Percentiles rank a stretch among this genome's conserved stretches.
These are phyloP conservation scores for Cyclospora cayetanensis DNA, from an alignment of 169 alveolate species.

Conservation along the genomic window DNA sequence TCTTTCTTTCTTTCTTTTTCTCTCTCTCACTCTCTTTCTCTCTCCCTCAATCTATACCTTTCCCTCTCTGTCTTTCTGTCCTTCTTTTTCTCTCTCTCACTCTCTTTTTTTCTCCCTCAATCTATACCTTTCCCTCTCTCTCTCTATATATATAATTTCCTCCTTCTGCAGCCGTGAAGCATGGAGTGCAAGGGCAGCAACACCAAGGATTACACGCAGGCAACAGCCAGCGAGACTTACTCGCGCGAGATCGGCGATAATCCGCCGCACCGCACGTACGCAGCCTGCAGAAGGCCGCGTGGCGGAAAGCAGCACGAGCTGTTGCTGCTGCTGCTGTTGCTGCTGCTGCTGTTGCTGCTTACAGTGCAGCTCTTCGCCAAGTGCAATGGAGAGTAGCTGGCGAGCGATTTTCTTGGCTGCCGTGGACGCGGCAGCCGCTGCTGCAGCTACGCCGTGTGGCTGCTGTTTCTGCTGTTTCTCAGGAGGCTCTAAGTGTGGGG, in stretches of 20 bases:
- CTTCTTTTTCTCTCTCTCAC: too few relatives aligned
- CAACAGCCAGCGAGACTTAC: constrained; percentile 12
- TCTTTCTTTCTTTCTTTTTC: too few relatives aligned
- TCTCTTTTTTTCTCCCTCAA: too few relatives aligned
- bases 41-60: too few relatives aligned
- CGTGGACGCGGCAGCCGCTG: constrained; percentile 47
- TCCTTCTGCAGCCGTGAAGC: too few relatives aligned
- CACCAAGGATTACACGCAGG: background rate
- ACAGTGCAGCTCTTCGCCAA: constrained; percentile 17
- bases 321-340: background rate
- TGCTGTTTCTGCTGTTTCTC: background rate
- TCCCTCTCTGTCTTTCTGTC: too few relatives aligned
- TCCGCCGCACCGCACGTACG: constrained; percentile 57
- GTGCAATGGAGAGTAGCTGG: constrained; percentile 3
- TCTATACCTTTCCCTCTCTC: too few relatives aligned
- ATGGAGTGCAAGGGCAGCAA: background rate
- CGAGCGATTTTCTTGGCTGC: constrained; percentile 49
- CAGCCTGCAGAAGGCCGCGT: constrained; percentile 39
- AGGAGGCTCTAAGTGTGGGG: background rate
- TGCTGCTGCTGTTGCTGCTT: constrained; percentile 48
- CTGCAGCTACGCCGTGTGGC: background rate
- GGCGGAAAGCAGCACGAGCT: constrained; percentile 17
- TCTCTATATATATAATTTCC: too few relatives aligned
- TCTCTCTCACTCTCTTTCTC: too few relatives aligned
- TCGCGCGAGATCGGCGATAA: constrained; percentile 19